Percentiles rank a stretch among this genome's conserved stretches.
Evolutionary conservation across 1,284 basidiomycete species (phyloP).

Genomic region (Heterobasidion parviporum): DNA sequence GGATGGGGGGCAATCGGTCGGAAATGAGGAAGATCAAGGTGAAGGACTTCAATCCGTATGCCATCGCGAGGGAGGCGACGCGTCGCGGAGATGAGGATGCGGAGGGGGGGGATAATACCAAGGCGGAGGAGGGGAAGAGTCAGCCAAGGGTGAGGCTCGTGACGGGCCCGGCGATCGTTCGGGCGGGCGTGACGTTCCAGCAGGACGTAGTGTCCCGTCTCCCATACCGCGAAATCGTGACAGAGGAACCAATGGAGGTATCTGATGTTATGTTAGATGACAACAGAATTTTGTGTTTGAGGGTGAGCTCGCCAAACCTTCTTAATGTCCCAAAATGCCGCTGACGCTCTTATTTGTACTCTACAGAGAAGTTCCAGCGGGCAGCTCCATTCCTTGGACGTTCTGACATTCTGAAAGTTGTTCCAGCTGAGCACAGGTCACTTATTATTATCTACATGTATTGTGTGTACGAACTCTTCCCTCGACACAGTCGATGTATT

Average conservation of each 20-base stretch:
- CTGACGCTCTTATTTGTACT: not conserved
- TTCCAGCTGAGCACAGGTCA: not conserved
- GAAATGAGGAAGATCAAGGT: constrained; percentile 12
- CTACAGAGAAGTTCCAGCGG: not conserved
- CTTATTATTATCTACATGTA: too few species aligned
- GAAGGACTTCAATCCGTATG: constrained; percentile 41
- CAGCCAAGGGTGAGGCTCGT: constrained; percentile 17
- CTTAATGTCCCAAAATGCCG: not conserved
- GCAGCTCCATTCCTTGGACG: constrained; percentile 1
- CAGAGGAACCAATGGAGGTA: constrained; percentile 33
- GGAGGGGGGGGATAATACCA: not conserved
- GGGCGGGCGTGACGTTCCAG: constrained; percentile 32
- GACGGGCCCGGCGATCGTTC: constrained; percentile 28
- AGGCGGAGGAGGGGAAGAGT: not conserved
- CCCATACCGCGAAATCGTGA: constrained; percentile 41
- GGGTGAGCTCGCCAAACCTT: too few species aligned
- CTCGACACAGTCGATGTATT: too few species aligned
- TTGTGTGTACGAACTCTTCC: too few species aligned
- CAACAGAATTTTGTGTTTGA: constrained; percentile 34
- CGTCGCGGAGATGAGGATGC: not conserved
- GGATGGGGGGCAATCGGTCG: not conserved
- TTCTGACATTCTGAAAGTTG: constrained; percentile 1
- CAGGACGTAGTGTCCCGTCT: constrained; percentile 35
- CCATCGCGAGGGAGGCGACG: constrained; percentile 16
- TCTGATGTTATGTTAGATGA: constrained; percentile 52